Base-by-base conservation (phyloP, 2,329 filamentous ascomycete species). In the Westerdykella ornata region DNA sequence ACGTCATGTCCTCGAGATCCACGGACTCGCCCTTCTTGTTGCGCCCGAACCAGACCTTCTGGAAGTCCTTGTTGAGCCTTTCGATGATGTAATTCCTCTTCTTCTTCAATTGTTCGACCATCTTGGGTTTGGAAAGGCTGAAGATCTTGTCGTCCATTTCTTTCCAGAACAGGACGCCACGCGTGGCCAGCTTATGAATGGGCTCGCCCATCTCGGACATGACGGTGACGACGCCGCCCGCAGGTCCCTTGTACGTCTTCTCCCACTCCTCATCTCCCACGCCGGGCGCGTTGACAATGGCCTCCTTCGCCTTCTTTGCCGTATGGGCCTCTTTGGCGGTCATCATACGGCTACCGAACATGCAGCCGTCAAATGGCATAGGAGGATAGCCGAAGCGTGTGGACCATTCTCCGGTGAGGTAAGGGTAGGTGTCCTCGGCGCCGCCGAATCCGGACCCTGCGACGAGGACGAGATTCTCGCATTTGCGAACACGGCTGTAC, bases 61-160 rank as follows among this genome's bases (percentile, higher is more conserved):
- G 68, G 56, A 69, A 73, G 47, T 73, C 71, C 35, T 66, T 66
- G 51, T 74, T 73, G 14, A 74, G 58, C 45, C 65, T 66, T 38
- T 61, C 59, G 48, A 73, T 71, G 50, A 74, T 71, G 54, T 70
- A 64, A 11, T 68, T 63, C 34, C 63, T 65, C 56, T 67, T 68
- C 51, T 67, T 67, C 53, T 66, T 66, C 5, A 74, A 55, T 44
- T 67, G 67, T 2, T 57, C 58, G 13, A 68, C 42, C 17, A 68
- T 65, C 51, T 72, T 71, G 19, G 90, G 88, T 73, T 94, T 96
- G 68, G 95, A 89, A 37, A 98, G 73, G 62, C 81, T 85, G 74
- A 98, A 98, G 59, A 98, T 97, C 71, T 94, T 96, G 68, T 94
- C 80, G 62, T 98, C 92, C 88, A 98, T 95, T 71, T 98, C 94